These are phyloP conservation scores for Cyclotella sp. DNA, from an alignment of 108 stramenopile species.

Conservation along the genomic window DNA sequence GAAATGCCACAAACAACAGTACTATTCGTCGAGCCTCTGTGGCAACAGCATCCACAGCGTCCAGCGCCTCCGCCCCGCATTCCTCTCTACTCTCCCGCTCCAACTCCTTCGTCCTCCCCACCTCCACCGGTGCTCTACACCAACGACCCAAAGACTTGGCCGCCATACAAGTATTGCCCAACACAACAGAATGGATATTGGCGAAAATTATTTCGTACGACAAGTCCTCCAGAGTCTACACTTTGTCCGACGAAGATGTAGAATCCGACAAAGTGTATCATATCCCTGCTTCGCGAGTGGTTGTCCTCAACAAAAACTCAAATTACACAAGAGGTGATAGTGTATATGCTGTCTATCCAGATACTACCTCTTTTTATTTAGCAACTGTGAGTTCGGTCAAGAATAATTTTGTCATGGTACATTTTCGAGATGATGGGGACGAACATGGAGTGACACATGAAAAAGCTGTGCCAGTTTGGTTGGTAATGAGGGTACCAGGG, in stretches of 20 bases:
- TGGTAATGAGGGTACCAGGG: conserved; percentile 75
- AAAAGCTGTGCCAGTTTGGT: conserved; percentile 74
- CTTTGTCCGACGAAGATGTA: conserved; percentile 80
- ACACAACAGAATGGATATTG: conserved; percentile 83
- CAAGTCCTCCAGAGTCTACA: conserved; percentile 71
- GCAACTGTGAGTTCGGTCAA: conserved; percentile 57
- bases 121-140: conserved; percentile 18
- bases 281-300: conserved; percentile 72
- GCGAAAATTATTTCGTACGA: conserved; percentile 80
- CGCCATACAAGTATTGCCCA: conserved; percentile 71
- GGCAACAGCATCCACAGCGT: conserved; percentile 14
- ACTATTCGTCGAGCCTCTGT: conserved; percentile 2
- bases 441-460: conserved; percentile 81
- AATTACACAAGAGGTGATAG: conserved; percentile 57
- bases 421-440: conserved; percentile 85
- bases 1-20: background rate
- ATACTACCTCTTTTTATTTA: conserved; percentile 87
- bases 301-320: conserved; percentile 51
- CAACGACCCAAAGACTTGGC: conserved; percentile 76
- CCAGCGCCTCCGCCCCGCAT: conserved; percentile 5
- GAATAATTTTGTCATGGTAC: conserved; percentile 73
- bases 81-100: conserved; percentile 9
- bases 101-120: conserved; percentile 1
- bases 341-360: conserved; percentile 86
- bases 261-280: conserved; percentile 79